Evolutionary conservation across 2,329 filamentous ascomycete genomes (phyloP), one percentile per base, ranked within the genome.

Genomic region (Fusarium hainanense): DNA sequence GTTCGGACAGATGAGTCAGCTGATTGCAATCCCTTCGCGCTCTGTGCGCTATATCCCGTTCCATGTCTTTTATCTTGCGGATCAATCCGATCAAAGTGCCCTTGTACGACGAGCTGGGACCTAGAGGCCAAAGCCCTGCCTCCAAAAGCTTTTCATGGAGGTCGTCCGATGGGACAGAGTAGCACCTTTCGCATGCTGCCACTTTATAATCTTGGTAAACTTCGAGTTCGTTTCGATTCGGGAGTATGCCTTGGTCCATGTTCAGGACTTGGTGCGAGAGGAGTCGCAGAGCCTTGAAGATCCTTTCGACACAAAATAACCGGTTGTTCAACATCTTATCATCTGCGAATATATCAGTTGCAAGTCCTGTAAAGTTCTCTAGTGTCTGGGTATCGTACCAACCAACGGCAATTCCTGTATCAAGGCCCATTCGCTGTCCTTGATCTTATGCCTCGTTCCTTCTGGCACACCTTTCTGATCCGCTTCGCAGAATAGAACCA

Each of bases 241-340:
- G 66, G 8, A 68, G 54, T 13, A 70, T 34, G 1, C 70, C 70
- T 14, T 30, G 42, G 13, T 65, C 59, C 9, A 60, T 16, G n/a
- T 50, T 47, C 12, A 25, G 27, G 20, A 65, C 28, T 25, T 68
- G 70, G 8, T 63, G 21, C 5, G 65, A 57, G n/a, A 73, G 57
- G 18, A 73, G 44, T 7, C 48, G 30, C 8, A 73, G 10, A 16
- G 43, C 54, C 7, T 61, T 41, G 20, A 69, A 61, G 7, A 66
- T 70, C 3, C 7, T 18, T 6, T 59, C 16, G 16, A 70, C 13
- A 16, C 54, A 52, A 16, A 27, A 37, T 10, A 43, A 20, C 20
- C 70, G 58, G 21, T 20, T 46, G 3, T 44, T 4, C 3, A 62
- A 13, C 28, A 72, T 25, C 8, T 9, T 5, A 7, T 61, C 27